phyloP scores from a whole-genome alignment of 1,139 yeast species.

The Yamadazyma songkhlaensis region DNA sequence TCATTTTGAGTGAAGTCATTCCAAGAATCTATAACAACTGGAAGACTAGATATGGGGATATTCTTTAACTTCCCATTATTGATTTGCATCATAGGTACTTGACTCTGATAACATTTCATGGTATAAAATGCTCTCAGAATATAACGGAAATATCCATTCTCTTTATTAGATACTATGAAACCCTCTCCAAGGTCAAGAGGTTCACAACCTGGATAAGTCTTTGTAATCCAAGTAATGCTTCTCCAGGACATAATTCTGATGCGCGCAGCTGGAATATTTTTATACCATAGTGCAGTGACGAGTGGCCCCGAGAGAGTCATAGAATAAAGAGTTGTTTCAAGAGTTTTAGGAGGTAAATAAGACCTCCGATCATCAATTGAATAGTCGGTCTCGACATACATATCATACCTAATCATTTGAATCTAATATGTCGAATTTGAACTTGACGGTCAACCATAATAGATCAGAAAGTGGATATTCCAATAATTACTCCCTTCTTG shows the following conservation, averaged over 20 bases:
- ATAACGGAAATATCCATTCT: constrained; percentile 15
- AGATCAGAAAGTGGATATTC: constrained; percentile 33
- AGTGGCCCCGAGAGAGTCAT: too few species aligned
- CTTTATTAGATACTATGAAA: constrained; percentile 29
- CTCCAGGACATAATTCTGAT: constrained; percentile 39
- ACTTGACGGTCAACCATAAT: constrained; percentile 15
- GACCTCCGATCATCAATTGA: too few species aligned
- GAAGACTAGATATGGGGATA: constrained; percentile 29
- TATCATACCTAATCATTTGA: too few species aligned
- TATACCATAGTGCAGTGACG: too few species aligned
- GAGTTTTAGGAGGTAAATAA: too few species aligned
- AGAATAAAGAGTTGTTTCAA: too few species aligned
- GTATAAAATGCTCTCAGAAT: constrained; percentile 25
- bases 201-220: constrained; percentile 32
- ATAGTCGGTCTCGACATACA: too few species aligned
- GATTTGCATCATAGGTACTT: constrained; percentile 43
- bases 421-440: too few species aligned
- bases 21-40: constrained; percentile 43
- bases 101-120: constrained; percentile 35
- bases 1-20: constrained; percentile 25
- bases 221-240: constrained; percentile 22
- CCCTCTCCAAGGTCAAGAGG: constrained; percentile 32
- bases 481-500: constrained; percentile 31
- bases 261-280: too few species aligned
- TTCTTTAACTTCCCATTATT: constrained; percentile 33